These are phyloP conservation scores for Lasiosphaeriaceae sp. DNA, from an alignment of 495 filamentous ascomycete genomes.

Conservation along the genomic window DNA sequence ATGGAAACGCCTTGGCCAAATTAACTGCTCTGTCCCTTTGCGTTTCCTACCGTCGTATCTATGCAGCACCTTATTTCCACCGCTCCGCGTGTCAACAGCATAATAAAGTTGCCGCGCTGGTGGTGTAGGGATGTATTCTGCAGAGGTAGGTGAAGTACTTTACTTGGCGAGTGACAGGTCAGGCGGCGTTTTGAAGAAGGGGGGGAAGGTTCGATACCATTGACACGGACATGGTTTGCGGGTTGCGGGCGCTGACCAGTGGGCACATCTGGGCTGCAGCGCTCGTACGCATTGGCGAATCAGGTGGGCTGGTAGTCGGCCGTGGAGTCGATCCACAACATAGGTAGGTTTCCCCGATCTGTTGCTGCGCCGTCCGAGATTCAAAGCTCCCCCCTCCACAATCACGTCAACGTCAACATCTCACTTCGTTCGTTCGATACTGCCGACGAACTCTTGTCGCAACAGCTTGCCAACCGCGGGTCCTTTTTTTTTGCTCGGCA, in stretches of 20 bases:
- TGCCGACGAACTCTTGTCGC: not conserved
- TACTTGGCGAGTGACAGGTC: not conserved
- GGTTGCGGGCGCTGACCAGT: not conserved
- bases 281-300: slow-evolving; percentile 9
- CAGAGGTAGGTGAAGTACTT: not conserved
- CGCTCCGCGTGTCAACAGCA: not conserved
- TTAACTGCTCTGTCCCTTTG: not conserved
- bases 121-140: too few relatives aligned
- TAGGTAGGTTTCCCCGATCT: not conserved
- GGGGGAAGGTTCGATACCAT: not conserved
- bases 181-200: not conserved
- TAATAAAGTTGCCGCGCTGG: too few relatives aligned
- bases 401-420: not conserved
- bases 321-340: slow-evolving; percentile 6
- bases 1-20: not conserved
- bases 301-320: not conserved
- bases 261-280: not conserved
- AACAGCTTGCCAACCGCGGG: not conserved
- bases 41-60: not conserved
- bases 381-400: not conserved
- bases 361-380: slow-evolving; percentile 2
- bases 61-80: not conserved
- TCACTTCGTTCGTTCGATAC: not conserved
- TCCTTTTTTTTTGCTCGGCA: slow-evolving; percentile 1
- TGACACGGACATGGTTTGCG: not conserved